Base-by-base conservation (phyloP, 495 filamentous ascomycete species). In the Xylaria venustula region DNA sequence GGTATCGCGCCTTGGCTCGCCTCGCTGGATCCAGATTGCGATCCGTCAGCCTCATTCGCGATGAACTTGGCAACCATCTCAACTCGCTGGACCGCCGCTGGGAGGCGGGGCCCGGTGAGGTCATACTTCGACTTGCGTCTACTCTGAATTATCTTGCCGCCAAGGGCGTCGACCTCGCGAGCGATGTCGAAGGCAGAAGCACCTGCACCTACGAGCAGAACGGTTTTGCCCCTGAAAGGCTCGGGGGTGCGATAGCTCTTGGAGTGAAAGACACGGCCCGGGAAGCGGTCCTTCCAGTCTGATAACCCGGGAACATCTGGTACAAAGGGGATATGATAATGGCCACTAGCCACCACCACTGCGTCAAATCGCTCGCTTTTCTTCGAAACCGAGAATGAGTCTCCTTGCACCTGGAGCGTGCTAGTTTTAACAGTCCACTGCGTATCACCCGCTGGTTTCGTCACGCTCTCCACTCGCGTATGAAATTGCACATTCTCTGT, bases 131-230 rank as follows among this genome's bases (percentile, higher is more conserved):
- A 85, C 51, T 80, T 80, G 25, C 85, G 75, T 1, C 80, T 82
- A 63, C 81, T 84, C 64, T 89, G 85, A 64, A 84, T 84, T n/a
- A 83, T 75, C 4, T 67, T 72, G 7, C 75, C 73, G 0, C 83
- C 82, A 0, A 83, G 63, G 0, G 76, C 69, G 5, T 76, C 77
- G 7, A 86, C 73, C 64, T 87, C 85, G 15, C 78, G 75, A 12
- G 84, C 81, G 28, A 88, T 86, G 56, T 89, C 86, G 2, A 79
- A 64, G 0, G 85, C 78, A 0, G 87, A 89, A 2, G 85, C 82
- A 0, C 83, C 82, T 7, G 80, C 85, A 2, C 87, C 87, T 36
- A 89, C 74, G 19, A 88, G 67, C 3, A 89, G 76, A 2, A 88
- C 64, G 47, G 81, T 87, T 75, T 87, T 61, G 5, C 55, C 62